phyloP scores from a whole-genome alignment of 768 basidiomycete species.

The Melanogaster broomeanus region DNA sequence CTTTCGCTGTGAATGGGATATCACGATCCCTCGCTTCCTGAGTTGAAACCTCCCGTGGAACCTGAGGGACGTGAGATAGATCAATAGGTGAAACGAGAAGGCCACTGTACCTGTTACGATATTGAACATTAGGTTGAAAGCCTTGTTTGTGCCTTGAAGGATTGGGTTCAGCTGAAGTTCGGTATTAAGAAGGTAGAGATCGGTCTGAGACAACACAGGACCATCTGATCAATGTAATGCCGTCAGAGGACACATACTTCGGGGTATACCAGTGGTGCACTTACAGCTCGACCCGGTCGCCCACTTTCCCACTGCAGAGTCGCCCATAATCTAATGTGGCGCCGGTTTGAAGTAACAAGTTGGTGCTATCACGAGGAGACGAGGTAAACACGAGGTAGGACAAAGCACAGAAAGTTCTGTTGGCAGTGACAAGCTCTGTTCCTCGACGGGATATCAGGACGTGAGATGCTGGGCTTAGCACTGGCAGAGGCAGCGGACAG shows the following conservation, averaged over 20 bases:
- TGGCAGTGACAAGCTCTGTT: not conserved
- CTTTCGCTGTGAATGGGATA: conserved; percentile 51
- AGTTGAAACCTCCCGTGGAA: conserved; percentile 62
- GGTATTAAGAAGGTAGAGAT: conserved; percentile 74
- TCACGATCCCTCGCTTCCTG: conserved; percentile 59
- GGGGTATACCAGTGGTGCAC: conserved; percentile 7
- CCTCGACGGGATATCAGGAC: not conserved
- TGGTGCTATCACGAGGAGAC: not conserved
- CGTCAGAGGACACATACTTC: not conserved
- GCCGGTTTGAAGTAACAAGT: not conserved
- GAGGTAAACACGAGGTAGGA: not conserved
- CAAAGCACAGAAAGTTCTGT: not conserved
- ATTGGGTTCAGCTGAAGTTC: conserved; percentile 76
- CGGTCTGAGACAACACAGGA: conserved; percentile 76
- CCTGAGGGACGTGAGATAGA: conserved; percentile 36
- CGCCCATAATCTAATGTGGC: conserved; percentile 23
- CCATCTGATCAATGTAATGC: conserved; percentile 51
- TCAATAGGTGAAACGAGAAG: not conserved
- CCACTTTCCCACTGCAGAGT: conserved; percentile 34
- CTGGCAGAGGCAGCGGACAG: not conserved
- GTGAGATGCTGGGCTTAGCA: too few relatives aligned
- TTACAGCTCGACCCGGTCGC: conserved; percentile 38
- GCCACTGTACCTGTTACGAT: conserved; percentile 56
- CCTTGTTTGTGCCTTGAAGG: conserved; percentile 47
- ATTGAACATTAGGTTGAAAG: conserved; percentile 73